Evolutionary conservation across 2,329 filamentous ascomycete genomes (phyloP), one percentile per base, ranked within the genome.

Genomic region (Fusarium nurragi): DNA sequence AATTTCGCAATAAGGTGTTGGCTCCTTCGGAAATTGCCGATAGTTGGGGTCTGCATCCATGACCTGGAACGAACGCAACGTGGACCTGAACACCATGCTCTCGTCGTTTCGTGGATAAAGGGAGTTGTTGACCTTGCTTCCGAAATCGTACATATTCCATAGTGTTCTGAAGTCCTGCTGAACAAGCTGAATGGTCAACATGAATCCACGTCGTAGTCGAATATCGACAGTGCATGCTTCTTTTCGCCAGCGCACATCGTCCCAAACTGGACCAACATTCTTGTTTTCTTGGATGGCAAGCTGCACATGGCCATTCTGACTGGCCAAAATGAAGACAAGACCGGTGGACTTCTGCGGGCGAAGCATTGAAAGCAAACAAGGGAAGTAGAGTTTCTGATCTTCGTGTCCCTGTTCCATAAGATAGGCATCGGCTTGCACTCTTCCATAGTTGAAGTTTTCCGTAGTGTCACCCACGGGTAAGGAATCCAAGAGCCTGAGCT

Each of bases 141-240:
- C 92, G 74, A 96, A 94, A 59, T 97, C 92, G 66, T 93, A 92
- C 76, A 96, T 92, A 69, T 88, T 90, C 87, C 90, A 94, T 12
- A 97, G 78, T 63, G 86, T 88, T 61, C 89, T 86, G 78, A 91
- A 97, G 73, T 97, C 92, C n/a, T 85, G 80, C 69, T 93, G 90
- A 14, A 83, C 83, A 73, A 93, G 88, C 64, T 90, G 87, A 18
- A 95, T 79, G 19, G 85, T 86, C 38, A 97, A 78, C 56, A 89
- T 80, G 71, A 95, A 94, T 1, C 91, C 91, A 65, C 92, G 87
- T 1, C 91, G 90, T 18, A 97, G 78, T 60, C 86, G 86, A 34
- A 97, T 76, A 19, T 88, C 86, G 54, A 97, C 82, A 0, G 86
- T 84, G 60, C 83, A 85, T 8, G 83, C 82, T 44, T 90, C 88